Evolutionary conservation across 495 filamentous ascomycete species (phyloP), one percentile per base, ranked within the genome.

Genomic region (Tuber borchii): DNA sequence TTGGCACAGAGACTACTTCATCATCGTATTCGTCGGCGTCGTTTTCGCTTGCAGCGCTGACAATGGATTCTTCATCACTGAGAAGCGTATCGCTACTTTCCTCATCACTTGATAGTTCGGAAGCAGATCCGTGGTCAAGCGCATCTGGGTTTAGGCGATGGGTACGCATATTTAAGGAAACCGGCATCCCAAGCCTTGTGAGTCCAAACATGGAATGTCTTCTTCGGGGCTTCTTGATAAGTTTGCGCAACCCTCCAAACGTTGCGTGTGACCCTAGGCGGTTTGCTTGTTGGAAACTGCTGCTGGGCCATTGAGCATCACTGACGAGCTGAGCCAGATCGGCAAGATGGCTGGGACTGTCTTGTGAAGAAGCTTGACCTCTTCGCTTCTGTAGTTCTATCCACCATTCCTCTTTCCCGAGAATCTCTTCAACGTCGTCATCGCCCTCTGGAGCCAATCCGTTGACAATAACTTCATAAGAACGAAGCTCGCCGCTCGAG

Each of bases 331-430:
- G 81, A 20, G 76, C 80, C 20, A 83, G 78, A 79, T 85, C 82
- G 12, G 76, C 71, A 37, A 82, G 72, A 70, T 85, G 81, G n/a
- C 79, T 75, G 31, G 85, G 81, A 37, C 82, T 79, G 31, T 81
- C 83, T 37, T 80, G 76, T 14, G 78, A 79, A 12, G 83, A 78
- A 12, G 75, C 73, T 48, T 78, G 83, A 44, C 86, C 87, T 70
- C 92, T 87, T 48, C 89, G 84, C 74, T 83, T 86, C 76, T 89
- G 87, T n/a, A 95, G 84, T 56, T 93, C 91, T 75, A 90, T 87
- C 93, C 93, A 96, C 93, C 93, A 96, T 51, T 90, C 90, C 79
- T 95, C 90, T 22, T 90, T 87, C 74, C 88, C 87, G 68, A 95
- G 82, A 65, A 87, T 86, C 17, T 87, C 85, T 56, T 91, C 86